Evolutionary conservation across 2,329 filamentous ascomycete species (phyloP), one percentile per base, ranked within the genome.

Genomic region (Teratosphaeria pseudoeucalypti): DNA sequence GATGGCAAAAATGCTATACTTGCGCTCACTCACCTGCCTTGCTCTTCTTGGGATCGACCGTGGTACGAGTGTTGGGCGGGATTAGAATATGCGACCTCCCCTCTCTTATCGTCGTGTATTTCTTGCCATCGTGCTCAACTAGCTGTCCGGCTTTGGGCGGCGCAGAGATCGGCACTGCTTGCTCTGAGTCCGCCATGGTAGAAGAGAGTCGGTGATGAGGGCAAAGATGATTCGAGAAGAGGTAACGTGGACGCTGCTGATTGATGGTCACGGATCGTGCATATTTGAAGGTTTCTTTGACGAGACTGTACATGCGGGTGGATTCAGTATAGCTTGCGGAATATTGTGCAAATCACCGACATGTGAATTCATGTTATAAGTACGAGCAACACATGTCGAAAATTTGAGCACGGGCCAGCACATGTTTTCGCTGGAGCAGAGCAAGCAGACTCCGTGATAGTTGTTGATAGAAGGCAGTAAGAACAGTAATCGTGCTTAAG

Each of bases 11-110:
- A 37, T 14, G 16, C 4, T 23, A 12, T 49, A 54, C 27, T n/a
- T 56, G 34, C 27, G 26, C 14, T 10, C 61, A 58, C 64, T 68
- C 62, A 63, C 65, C 64, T 56, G 60, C 58, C 59, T 70, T 69
- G 23, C 62, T 58, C n/a, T 75, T 71, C 62, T 78, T 76, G 0
- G 76, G 73, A 74, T 81, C 71, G 64, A 76, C 71, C 65, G 78
- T 68, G 27, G 75, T 78, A n/a, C 78, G 74, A 12, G 76, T 76
- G 34, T 76, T 75, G 37, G 77, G 77, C 1, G 85, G 85, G 12
- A 85, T 81, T 12, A 89, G 77, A 60, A 89, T 87, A 64, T 85
- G 79, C 43, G 86, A 86, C n/a, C 81, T 73, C 6, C 86, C 86
- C 73, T 89, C 86, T 61, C 82, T 82, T 59, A 88, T 78, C 0